Conservation (phyloP, 2,329 filamentous ascomycete species). For the Juglanconis sp. region DNA sequence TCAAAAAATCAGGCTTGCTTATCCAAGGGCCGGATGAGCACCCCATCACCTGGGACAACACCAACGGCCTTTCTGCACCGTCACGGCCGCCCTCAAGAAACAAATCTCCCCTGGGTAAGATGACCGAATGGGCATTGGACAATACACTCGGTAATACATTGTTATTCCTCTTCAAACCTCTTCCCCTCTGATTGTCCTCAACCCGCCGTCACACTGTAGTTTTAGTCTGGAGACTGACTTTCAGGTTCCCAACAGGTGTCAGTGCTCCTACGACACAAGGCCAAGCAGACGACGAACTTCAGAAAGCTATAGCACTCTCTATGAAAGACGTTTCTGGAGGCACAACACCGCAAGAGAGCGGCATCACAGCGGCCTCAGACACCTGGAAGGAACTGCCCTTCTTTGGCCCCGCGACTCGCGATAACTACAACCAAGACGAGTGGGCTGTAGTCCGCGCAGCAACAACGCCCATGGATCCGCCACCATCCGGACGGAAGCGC, state of each 20-base stretch:
- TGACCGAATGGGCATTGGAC: slow-evolving; percentile 45
- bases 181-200: not conserved
- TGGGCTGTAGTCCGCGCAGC: slow-evolving; percentile 56
- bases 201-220: slow-evolving; percentile 16
- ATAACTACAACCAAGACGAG: slow-evolving; percentile 50
- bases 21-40: slow-evolving; percentile 16
- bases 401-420: slow-evolving; percentile 59
- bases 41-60: slow-evolving; percentile 4
- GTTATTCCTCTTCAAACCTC: not conserved
- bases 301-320: not conserved
- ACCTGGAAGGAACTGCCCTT: slow-evolving; percentile 33
- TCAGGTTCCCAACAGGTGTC: slow-evolving; percentile 8
- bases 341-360: slow-evolving; percentile 46
- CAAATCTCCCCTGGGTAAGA: slow-evolving; percentile 53
- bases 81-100: slow-evolving; percentile 63
- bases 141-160: slow-evolving; percentile 39
- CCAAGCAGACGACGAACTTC: slow-evolving; percentile 54
- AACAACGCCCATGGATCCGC: slow-evolving; percentile 33
- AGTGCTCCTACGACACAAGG: slow-evolving; percentile 28
- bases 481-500: slow-evolving; percentile 44
- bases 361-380: slow-evolving; percentile 38
- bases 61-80: slow-evolving; percentile 40
- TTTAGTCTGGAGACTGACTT: slow-evolving; percentile 14
- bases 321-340: slow-evolving; percentile 39
- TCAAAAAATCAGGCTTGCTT: slow-evolving; percentile 1